Evolutionary conservation across 148 eudicot genomes (phyloP).

Genomic region (Salicornia ramosissima): DNA sequence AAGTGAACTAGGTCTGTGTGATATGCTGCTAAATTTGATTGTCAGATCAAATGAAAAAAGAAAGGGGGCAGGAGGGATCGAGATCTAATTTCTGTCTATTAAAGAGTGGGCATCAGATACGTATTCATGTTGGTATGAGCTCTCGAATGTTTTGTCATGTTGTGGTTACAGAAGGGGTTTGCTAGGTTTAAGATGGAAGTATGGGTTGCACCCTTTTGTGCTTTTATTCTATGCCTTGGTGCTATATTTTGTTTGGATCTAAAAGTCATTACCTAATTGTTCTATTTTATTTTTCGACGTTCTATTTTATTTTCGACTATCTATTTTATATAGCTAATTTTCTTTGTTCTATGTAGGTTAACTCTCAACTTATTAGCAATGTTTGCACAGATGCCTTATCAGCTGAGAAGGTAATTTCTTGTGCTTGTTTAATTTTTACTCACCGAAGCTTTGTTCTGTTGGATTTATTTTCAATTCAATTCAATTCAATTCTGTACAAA

Average conservation of each 20-base stretch:
- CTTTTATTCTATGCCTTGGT: not conserved
- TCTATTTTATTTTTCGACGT: not conserved
- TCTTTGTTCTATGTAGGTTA: slow-evolving; percentile 52
- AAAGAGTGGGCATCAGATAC: too few relatives aligned
- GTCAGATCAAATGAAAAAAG: too few relatives aligned
- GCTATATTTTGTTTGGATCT: not conserved
- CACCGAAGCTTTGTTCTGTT: too few relatives aligned
- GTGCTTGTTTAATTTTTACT: not conserved
- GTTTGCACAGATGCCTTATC: slow-evolving; percentile 98
- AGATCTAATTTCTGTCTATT: too few relatives aligned
- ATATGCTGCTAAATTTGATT: too few relatives aligned
- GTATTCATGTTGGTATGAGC: too few relatives aligned
- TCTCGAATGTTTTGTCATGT: too few relatives aligned
- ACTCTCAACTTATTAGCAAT: slow-evolving; percentile 98
- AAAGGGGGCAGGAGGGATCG: too few relatives aligned
- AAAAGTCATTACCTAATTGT: not conserved
- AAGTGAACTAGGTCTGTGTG: not conserved
- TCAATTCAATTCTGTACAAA: too few relatives aligned
- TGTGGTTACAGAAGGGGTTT: not conserved
- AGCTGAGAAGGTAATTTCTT: slow-evolving; percentile 81
- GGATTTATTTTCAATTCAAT: too few relatives aligned
- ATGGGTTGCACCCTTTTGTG: not conserved
- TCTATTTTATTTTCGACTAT: not conserved
- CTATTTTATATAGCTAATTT: slow-evolving; percentile 1
- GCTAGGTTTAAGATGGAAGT: not conserved